Evolutionary conservation across 192 early-diverging fungal genomes (phyloP).

Genomic region (Funneliformis mosseae): DNA sequence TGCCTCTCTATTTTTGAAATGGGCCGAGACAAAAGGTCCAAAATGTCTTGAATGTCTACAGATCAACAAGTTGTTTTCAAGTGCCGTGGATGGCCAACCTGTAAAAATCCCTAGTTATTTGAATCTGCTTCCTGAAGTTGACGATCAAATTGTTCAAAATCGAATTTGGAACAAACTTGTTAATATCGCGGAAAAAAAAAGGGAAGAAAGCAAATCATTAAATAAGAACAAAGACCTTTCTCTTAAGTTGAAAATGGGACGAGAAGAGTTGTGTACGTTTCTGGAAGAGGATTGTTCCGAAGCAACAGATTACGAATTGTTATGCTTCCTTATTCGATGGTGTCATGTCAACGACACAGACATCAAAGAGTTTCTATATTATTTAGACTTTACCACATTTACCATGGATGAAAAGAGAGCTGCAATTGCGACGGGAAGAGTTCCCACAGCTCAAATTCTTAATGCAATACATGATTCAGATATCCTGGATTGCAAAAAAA

Average conservation of each 20-base stretch:
- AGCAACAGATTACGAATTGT: neutral
- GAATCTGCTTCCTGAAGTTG: neutral
- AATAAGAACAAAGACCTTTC: neutral
- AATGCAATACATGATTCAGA: neutral
- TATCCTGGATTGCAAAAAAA: neutral
- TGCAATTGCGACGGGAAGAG: neutral
- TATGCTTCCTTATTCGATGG: neutral
- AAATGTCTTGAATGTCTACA: neutral
- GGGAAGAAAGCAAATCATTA: neutral
- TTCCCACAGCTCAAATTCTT: neutral
- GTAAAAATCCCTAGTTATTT: neutral
- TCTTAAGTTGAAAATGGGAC: neutral
- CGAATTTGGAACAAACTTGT: neutral
- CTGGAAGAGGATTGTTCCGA: neutral
- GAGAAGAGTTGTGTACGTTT: neutral
- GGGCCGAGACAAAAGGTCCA: neutral
- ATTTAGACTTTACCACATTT: neutral
- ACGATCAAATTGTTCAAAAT: neutral
- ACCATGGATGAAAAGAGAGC: neutral
- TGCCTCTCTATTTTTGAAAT: neutral
- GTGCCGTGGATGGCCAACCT: neutral
- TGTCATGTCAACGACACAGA: neutral
- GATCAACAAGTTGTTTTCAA: neutral
- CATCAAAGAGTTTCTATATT: neutral
- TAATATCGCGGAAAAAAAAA: neutral